phyloP scores from a whole-genome alignment of 2,329 filamentous ascomycete species.

The Chrysosporium queenslandicum region DNA sequence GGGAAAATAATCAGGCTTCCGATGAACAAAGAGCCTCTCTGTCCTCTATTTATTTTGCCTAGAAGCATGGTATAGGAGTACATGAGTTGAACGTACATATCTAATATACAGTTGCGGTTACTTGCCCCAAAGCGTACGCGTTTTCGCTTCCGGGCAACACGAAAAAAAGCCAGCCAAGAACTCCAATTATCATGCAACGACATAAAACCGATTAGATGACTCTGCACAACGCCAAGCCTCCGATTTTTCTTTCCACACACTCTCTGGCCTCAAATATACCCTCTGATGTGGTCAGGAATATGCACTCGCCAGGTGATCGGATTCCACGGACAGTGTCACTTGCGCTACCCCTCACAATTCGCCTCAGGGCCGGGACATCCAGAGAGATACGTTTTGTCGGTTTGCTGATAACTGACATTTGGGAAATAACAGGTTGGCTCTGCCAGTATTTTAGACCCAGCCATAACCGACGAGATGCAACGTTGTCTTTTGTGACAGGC shows the following conservation, averaged over 20 bases:
- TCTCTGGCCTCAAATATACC: conserved; percentile 75
- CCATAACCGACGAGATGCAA: conserved; percentile 69
- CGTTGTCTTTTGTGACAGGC: conserved; percentile 58
- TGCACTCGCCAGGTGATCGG: conserved; percentile 64
- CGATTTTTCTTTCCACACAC: conserved; percentile 67
- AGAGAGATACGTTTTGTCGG: conserved; percentile 63
- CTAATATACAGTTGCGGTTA: conserved; percentile 7
- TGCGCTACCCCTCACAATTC: conserved; percentile 58
- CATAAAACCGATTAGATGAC: conserved; percentile 38
- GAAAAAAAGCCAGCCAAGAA: conserved; percentile 13
- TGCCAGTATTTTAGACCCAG: conserved; percentile 84
- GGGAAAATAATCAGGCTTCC: neutral
- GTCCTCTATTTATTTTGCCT: too few relatives aligned
- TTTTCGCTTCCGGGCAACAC: neutral
- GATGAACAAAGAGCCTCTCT: neutral
- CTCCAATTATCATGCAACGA: conserved; percentile 13
- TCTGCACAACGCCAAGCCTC: conserved; percentile 69
- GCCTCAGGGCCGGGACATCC: conserved; percentile 50
- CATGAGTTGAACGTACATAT: conserved; percentile 3
- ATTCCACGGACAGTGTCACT: conserved; percentile 60
- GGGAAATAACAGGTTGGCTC: conserved; percentile 64
- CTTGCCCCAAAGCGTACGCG: neutral
- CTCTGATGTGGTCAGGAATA: conserved; percentile 67
- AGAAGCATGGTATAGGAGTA: neutral
- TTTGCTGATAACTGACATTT: conserved; percentile 58